Evolutionary conservation across 2,329 filamentous ascomycete genomes (phyloP).

Genomic region (Fusarium heterosporum): DNA sequence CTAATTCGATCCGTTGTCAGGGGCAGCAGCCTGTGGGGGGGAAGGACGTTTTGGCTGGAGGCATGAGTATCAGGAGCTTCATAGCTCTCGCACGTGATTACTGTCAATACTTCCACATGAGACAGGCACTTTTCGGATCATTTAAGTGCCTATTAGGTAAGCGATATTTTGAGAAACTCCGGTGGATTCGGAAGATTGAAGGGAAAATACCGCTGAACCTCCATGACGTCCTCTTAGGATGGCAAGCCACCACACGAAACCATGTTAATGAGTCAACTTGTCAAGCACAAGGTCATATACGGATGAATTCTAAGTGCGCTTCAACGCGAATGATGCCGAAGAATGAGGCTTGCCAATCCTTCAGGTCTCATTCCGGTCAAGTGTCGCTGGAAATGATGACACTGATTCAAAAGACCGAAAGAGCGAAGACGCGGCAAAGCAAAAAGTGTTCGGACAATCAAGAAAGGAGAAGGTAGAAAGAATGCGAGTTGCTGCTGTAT

Average conservation of each 20-base stretch:
- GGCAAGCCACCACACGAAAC: too few relatives aligned
- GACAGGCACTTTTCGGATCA: background rate
- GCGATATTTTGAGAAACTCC: background rate
- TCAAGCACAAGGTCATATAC: background rate
- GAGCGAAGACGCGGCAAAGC: background rate
- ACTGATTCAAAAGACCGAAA: background rate
- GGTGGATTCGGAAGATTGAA: too few relatives aligned
- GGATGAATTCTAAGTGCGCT: background rate
- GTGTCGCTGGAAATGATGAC: background rate
- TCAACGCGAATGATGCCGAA: background rate
- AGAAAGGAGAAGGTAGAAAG: background rate
- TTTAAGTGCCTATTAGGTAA: background rate
- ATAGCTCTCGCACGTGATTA: background rate
- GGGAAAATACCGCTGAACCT: background rate
- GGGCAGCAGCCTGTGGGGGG: slow-evolving; percentile 17
- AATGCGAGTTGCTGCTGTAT: background rate
- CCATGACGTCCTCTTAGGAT: background rate
- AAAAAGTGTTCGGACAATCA: background rate
- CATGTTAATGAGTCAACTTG: too few relatives aligned
- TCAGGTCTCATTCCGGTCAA: background rate
- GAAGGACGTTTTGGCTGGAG: background rate
- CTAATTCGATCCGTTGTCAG: slow-evolving; percentile 21
- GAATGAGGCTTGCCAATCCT: background rate
- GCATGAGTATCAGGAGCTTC: too few relatives aligned
- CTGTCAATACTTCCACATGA: background rate